These are phyloP conservation scores for Suillus variegatus DNA, from an alignment of 768 basidiomycete genomes.

Conservation along the genomic window DNA sequence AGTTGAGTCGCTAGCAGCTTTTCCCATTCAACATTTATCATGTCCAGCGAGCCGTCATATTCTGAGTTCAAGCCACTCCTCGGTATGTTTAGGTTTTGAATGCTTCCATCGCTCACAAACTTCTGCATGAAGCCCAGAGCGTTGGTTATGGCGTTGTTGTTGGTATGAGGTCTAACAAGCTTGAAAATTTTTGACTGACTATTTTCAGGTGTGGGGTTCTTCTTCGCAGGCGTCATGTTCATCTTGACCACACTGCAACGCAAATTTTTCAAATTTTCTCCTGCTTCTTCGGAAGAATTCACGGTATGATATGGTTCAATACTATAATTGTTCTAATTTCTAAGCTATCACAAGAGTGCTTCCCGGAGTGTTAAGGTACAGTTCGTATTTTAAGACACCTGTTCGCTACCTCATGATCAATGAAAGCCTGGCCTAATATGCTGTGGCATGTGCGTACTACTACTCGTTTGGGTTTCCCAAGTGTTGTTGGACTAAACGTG, in stretches of 20 bases:
- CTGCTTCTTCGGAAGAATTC: constrained; percentile 49
- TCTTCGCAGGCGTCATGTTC: constrained; percentile 50
- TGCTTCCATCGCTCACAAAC: background rate
- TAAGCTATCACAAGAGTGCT: constrained; percentile 35
- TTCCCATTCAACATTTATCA: constrained; percentile 2
- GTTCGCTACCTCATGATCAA: background rate
- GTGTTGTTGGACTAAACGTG: background rate
- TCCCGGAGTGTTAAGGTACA: constrained; percentile 47
- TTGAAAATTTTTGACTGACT: background rate
- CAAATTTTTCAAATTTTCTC: constrained; percentile 47
- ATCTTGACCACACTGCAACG: constrained; percentile 46
- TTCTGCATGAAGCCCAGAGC: constrained; percentile 37
- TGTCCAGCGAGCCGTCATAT: constrained; percentile 20
- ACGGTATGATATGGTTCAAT: constrained; percentile 30
- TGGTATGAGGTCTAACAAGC: constrained; percentile 29
- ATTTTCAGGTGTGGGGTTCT: constrained; percentile 47
- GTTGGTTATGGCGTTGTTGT: constrained; percentile 53
- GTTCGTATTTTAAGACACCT: background rate
- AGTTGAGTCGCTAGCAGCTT: background rate
- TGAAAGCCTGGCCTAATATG: constrained; percentile 48
- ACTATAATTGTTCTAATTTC: background rate
- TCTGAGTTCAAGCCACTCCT: constrained; percentile 45
- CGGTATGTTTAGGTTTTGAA: constrained; percentile 21
- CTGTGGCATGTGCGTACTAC: constrained; percentile 43
- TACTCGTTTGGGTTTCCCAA: background rate